phyloP scores from a whole-genome alignment of 169 alveolate genomes.

The Cyclospora cayetanensis region DNA sequence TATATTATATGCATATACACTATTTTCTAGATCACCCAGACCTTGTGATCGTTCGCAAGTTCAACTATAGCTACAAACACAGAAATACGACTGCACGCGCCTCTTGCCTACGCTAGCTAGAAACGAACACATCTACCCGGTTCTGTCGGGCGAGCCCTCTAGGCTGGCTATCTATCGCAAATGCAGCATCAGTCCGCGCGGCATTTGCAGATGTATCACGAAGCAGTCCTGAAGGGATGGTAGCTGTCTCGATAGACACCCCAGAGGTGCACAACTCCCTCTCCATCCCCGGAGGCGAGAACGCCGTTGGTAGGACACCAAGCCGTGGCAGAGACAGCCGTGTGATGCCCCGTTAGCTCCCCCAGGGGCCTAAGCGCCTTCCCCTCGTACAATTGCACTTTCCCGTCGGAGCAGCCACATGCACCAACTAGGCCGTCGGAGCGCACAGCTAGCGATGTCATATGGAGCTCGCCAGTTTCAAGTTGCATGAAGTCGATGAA shows the following conservation, averaged over 20 bases:
- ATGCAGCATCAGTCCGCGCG: too few relatives aligned
- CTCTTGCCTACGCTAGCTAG: too few relatives aligned
- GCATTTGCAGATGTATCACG: not conserved
- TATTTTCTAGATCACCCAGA: too few relatives aligned
- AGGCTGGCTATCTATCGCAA: too few relatives aligned
- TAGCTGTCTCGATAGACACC: not conserved
- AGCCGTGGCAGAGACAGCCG: slow-evolving; percentile 26
- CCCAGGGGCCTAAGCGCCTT: not conserved
- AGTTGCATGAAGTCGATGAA: not conserved
- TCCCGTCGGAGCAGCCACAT: not conserved
- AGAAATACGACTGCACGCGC: too few relatives aligned
- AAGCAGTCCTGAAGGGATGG: too few relatives aligned
- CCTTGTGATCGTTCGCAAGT: too few relatives aligned
- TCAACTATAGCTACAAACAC: too few relatives aligned
- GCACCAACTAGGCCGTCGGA: slow-evolving; percentile 15
- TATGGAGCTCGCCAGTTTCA: not conserved
- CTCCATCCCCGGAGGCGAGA: not conserved
- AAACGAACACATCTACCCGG: too few relatives aligned
- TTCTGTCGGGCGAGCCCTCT: too few relatives aligned
- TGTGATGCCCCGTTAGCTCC: not conserved
- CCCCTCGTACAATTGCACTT: slow-evolving; percentile 1
- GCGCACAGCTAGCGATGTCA: not conserved
- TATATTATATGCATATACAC: too few relatives aligned
- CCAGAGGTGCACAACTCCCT: not conserved
- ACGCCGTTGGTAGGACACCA: not conserved